Evolutionary conservation across 306 rosid genomes (phyloP), one percentile per base, ranked within the genome.

Genomic region (Alnus rubra): DNA sequence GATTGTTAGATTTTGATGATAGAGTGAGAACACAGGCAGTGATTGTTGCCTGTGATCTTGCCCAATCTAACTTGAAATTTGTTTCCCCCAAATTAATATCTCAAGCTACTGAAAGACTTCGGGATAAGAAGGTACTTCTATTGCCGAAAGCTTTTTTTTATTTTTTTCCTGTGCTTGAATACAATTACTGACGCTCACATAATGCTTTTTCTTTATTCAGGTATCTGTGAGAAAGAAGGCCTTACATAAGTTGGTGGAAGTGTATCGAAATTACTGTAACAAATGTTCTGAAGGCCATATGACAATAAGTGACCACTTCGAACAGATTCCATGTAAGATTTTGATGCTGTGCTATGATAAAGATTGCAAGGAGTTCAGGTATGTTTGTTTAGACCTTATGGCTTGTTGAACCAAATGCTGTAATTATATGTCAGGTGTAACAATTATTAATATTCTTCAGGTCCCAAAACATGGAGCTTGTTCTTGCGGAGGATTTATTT

Each of bases 311-410:
- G 83, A 88, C 59, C 87, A 82, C 75, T 91, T 89, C 79, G 99
- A 95, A 87, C 84, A 85, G 82, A 91, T 95, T 75, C 97, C 98
- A 8, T 90, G 95, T 86, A 91, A 95, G 82, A 82, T 95, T 30
- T 77, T 93, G 92, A 84, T 91, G 98, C 96, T 91, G 80, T 95
- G 93, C 88, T 92, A 83, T 85, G 95, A 94, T 84, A 91, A 87
- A 80, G 98, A 92, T 84, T 88, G 97, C 80, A 90, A 88, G 84
- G 96, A 91, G 80, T 92, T 91, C 94, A 90, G 98, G 97, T 93
- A 74, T 76, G 93, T 49, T 79, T 77, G 52, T 78, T 78, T 53
- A 73, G 76, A 49, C 60, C 62, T 58, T 59, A 53, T 79, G 74
- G 60, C 82, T 74, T 76, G 75, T 83, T 81, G 70, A 73, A 58